Evolutionary conservation across 1,284 basidiomycete species (phyloP), one percentile per base, ranked within the genome.

Genomic region (Melampsora americana): DNA sequence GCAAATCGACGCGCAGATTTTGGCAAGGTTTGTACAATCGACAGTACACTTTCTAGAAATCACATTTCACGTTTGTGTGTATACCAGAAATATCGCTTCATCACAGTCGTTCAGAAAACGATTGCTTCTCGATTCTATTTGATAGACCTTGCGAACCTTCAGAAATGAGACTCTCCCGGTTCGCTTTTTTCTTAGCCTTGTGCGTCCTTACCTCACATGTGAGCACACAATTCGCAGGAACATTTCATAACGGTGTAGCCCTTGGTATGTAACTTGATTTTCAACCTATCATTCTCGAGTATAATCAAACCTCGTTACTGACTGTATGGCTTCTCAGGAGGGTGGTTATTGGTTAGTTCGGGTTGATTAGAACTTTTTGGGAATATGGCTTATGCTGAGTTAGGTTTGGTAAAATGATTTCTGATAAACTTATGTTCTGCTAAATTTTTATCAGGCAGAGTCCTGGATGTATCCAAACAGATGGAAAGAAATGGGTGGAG

Each of bases 391-490:
- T 39, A 32, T 6, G 18, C 3, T 11, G 28, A 50, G 28, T 11
- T 48, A 44, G 35, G 7, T 62, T 39, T 39, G 50, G 26, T 26
- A 3, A 26, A 11, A 14, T 35, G 6, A 30, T 39, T 66, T 23
- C 59, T 50, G 2, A 46, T 16, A 88, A 88, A 83, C 89, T 46
- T 81, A 89, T 0, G 78, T 88, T 20, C 32, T 7, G 26, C 60
- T 30, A 20, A 11, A 14, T 14, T 14, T 44, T 14, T 44, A 9
- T 23, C 26, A 75, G 72, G 67, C 65, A 14, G 89, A 90, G 79
- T 83, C 88, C 39, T 90, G 89, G 89, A 89, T 90, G 88, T 83
- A 89, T n/a, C 89, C 88, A 1, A 82, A 79, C 86, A 89, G 87
- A 84, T 90, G 89, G 89, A 71, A 84, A 0, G 82, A 83, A 5